These are phyloP conservation scores for Sphagnum contortum DNA, from an alignment of 225 moss, liverwort and hornwort species.

Conservation along the genomic window DNA sequence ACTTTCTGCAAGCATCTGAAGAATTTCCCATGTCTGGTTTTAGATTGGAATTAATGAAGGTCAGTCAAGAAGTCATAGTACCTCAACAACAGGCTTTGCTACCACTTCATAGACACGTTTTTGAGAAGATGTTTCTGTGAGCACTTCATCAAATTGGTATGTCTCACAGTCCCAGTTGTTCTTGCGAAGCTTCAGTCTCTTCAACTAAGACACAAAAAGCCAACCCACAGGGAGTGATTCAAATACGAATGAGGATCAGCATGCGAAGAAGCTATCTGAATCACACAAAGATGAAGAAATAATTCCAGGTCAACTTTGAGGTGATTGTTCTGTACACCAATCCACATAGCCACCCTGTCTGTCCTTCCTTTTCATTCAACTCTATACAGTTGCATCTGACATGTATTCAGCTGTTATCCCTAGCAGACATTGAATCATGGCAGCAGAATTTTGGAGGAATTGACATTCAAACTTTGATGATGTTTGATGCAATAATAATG, in stretches of 20 bases:
- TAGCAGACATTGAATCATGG: neutral
- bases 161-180: conserved; percentile 99
- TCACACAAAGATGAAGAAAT: neutral
- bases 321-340: too few species aligned
- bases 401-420: too few species aligned
- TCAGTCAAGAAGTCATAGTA: conserved; percentile 2
- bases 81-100: conserved; percentile 97
- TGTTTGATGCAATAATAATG: too few species aligned
- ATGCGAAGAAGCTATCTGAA: too few species aligned
- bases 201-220: conserved; percentile 46
- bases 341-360: too few species aligned
- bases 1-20: too few species aligned
- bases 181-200: conserved; percentile 88
- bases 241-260: too few species aligned
- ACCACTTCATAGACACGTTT: conserved; percentile 99
- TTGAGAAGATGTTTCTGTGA: conserved; percentile 88
- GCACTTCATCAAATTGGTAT: conserved; percentile 96
- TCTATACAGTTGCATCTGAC: too few species aligned
- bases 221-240: too few species aligned
- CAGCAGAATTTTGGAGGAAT: neutral
- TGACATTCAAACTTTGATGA: neutral
- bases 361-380: too few species aligned
- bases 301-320: too few species aligned
- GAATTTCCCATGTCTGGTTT: too few species aligned
- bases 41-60: neutral